Evolutionary conservation across 768 basidiomycete genomes (phyloP), one percentile per base, ranked within the genome.

Genomic region (Suillus spraguei): DNA sequence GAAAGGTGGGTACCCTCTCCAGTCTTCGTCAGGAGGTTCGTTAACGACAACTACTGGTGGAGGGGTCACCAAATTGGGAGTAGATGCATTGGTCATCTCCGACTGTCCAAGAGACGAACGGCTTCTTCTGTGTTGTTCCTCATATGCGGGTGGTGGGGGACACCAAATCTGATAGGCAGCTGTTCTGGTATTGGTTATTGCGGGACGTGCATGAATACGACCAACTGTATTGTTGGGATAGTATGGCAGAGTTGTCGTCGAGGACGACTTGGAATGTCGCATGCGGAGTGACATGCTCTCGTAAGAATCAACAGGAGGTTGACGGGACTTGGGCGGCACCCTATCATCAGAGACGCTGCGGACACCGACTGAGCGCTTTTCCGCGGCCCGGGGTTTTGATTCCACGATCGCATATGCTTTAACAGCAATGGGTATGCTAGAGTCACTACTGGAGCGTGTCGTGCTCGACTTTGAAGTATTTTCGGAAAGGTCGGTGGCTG

Each of bases 1-100:
- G 60, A 91, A 88, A 20, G 87, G 79, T 14, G 90, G 90, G 67
- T 91, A 92, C 70, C 84, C 78, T 62, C 88, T 77, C 89, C 89
- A 92, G 66, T 92, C 89, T 46, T 89, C 85, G n/a, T 77, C 71
- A 72, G 70, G 66, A 69, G 78, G 64, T 79, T 72, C 60, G 73
- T 69, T 44, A 56, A 47, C 35, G 47, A 62, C 33, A 47, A 41
- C 56, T 7, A 5, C 24, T 49, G 24, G 63, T 59, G 68, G 63
- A 20, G 28, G 32, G 36, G 47, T 44, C 33, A 38, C 13, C 39
- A 35, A 22, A 64, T 63, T 44, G 17, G 33, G 62, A n/a, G 60
- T 59, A 44, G 66, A 62, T 8, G 52, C 14, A 1, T 69, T 38
- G 17, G 41, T 35, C 56, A 65, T 41, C 4, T 50, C 65, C 13